These are phyloP conservation scores for Sarocladiaceae sp. DNA, from an alignment of 2,329 filamentous ascomycete genomes.

Conservation along the genomic window DNA sequence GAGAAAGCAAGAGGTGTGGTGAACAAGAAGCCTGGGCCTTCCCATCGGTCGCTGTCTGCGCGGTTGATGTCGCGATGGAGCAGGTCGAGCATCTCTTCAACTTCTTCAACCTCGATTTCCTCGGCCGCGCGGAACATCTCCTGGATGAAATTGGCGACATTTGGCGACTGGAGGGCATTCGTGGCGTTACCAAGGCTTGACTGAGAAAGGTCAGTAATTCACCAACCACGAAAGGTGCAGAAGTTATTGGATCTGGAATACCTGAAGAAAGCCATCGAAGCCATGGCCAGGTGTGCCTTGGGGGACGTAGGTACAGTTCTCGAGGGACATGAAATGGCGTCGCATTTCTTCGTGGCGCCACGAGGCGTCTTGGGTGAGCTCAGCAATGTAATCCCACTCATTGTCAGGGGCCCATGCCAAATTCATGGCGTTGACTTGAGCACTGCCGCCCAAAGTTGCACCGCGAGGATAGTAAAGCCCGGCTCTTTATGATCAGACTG, in stretches of 20 bases:
- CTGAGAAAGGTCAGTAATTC: background rate
- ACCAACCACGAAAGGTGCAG: too few relatives aligned
- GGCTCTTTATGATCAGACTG: slow-evolving; percentile 12
- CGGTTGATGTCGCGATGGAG: slow-evolving; percentile 1
- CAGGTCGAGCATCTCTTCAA: slow-evolving; percentile 4
- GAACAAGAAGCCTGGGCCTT: background rate
- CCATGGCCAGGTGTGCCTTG: slow-evolving; percentile 37
- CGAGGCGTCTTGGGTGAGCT: slow-evolving; percentile 44
- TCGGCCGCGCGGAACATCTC: slow-evolving; percentile 7
- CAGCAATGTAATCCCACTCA: slow-evolving; percentile 45
- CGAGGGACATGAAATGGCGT: slow-evolving; percentile 41
- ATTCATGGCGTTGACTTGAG: slow-evolving; percentile 36
- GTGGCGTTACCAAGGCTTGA: background rate
- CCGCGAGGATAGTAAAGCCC: slow-evolving; percentile 25
- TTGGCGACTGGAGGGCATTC: background rate
- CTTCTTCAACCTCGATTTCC: slow-evolving; percentile 8
- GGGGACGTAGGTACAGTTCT: slow-evolving; percentile 40
- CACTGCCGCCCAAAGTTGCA: slow-evolving; percentile 24
- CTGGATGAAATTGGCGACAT: background rate
- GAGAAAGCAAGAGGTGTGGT: background rate
- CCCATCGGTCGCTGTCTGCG: background rate
- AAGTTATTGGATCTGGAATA: background rate
- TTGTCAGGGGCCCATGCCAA: slow-evolving; percentile 43
- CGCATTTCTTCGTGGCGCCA: slow-evolving; percentile 48
- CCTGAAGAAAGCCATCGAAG: slow-evolving; percentile 39